A percentile compares a stretch with the other conserved stretches of the same genome.
phyloP scores from a whole-genome alignment of 257 asterid species.

The Voacanga thouarsii region DNA sequence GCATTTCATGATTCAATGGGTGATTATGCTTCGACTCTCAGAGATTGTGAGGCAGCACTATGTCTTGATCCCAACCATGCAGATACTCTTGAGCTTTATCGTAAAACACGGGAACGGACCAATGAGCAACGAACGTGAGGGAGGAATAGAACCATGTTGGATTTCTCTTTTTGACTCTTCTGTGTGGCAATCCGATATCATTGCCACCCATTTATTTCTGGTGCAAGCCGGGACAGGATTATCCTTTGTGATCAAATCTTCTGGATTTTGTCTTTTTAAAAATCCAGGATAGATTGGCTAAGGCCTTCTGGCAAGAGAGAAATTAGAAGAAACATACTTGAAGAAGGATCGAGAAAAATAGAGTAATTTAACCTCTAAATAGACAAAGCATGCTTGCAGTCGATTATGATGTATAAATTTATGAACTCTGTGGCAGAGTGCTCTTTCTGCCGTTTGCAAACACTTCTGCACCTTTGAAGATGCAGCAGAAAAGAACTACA shows the following conservation, averaged over 20 bases:
- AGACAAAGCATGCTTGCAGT: slow-evolving; percentile 7
- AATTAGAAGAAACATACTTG: slow-evolving; percentile 18
- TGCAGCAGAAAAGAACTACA: not conserved
- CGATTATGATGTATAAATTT: not conserved
- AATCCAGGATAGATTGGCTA: slow-evolving; percentile 27
- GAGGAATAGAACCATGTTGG: slow-evolving; percentile 22
- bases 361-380: slow-evolving; percentile 34
- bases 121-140: slow-evolving; percentile 46
- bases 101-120: slow-evolving; percentile 42
- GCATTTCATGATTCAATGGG: slow-evolving; percentile 87
- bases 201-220: slow-evolving; percentile 21
- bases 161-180: slow-evolving; percentile 18
- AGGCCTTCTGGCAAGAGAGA: slow-evolving; percentile 17
- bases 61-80: slow-evolving; percentile 76
- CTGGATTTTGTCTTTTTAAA: slow-evolving; percentile 25
- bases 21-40: slow-evolving; percentile 49
- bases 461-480: not conserved
- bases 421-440: slow-evolving; percentile 7
- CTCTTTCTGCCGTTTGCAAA: slow-evolving; percentile 7
- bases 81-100: slow-evolving; percentile 66
- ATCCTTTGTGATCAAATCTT: slow-evolving; percentile 10
- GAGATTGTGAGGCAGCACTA: slow-evolving; percentile 89
- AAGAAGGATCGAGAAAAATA: slow-evolving; percentile 15
- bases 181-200: slow-evolving; percentile 17
- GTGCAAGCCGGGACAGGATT: slow-evolving; percentile 23